phyloP scores from a whole-genome alignment of 306 rosid genomes.

The Bauhinia variegata region DNA sequence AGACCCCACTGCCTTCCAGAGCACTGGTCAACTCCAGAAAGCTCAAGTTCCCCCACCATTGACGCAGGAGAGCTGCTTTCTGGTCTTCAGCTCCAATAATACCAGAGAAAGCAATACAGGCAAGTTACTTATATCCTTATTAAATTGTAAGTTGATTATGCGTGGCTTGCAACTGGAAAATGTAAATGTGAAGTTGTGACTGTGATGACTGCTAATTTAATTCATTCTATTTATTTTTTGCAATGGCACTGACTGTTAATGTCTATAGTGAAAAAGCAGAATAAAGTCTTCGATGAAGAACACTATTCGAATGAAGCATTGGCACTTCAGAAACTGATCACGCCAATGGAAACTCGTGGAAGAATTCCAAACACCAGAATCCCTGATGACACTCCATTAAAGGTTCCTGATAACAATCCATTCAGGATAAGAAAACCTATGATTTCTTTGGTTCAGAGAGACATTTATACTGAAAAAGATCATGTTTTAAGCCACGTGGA shows the following conservation, averaged over 20 bases:
- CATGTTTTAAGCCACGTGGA: slow-evolving; percentile 39
- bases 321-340: slow-evolving; percentile 63
- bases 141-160: slow-evolving; percentile 1
- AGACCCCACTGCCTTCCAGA: slow-evolving; percentile 38
- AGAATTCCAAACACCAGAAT: slow-evolving; percentile 22
- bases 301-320: slow-evolving; percentile 49
- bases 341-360: slow-evolving; percentile 45
- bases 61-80: slow-evolving; percentile 52
- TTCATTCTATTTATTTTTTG: not conserved
- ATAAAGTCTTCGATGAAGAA: slow-evolving; percentile 33
- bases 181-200: not conserved
- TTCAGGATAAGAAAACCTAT: slow-evolving; percentile 60
- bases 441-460: slow-evolving; percentile 30
- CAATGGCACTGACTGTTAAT: slow-evolving; percentile 1
- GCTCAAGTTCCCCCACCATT: slow-evolving; percentile 40
- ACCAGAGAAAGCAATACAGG: slow-evolving; percentile 54
- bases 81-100: slow-evolving; percentile 48
- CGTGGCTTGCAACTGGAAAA: not conserved
- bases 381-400: slow-evolving; percentile 33
- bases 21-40: slow-evolving; percentile 35
- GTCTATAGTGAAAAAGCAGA: slow-evolving; percentile 49
- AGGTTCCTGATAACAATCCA: slow-evolving; percentile 80
- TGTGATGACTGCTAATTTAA: slow-evolving; percentile 1
- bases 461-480: slow-evolving; percentile 39
- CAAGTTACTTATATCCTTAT: slow-evolving; percentile 38